These are phyloP conservation scores for Ceratobasidium sp. DNA, from an alignment of 1,284 basidiomycete genomes.

Conservation along the genomic window DNA sequence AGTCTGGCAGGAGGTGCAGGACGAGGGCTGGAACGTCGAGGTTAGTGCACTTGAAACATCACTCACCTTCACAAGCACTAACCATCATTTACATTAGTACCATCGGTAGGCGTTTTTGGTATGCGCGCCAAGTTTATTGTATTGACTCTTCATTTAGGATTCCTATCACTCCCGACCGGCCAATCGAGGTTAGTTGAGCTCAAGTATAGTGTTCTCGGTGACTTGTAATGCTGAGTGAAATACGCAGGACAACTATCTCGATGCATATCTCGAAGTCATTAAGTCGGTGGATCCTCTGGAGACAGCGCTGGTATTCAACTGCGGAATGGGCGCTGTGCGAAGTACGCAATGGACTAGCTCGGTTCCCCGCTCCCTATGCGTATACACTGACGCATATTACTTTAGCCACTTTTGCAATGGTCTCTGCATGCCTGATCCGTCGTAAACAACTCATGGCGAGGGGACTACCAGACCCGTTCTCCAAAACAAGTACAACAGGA, in stretches of 20 bases:
- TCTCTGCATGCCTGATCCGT: slow-evolving; percentile 88
- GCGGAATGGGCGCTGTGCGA: slow-evolving; percentile 96
- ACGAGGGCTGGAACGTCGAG: slow-evolving; percentile 90
- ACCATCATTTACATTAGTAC: slow-evolving; percentile 59
- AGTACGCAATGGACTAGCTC: slow-evolving; percentile 54
- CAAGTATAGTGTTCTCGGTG: background rate
- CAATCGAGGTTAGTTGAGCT: slow-evolving; percentile 71
- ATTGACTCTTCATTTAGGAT: slow-evolving; percentile 65
- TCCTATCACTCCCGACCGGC: slow-evolving; percentile 90
- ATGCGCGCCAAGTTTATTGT: background rate
- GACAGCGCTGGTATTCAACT: slow-evolving; percentile 93
- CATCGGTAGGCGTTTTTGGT: slow-evolving; percentile 61
- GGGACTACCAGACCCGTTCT: slow-evolving; percentile 81
- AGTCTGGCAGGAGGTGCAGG: slow-evolving; percentile 82
- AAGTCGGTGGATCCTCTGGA: slow-evolving; percentile 81
- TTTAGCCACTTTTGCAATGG: slow-evolving; percentile 92
- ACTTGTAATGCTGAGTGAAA: slow-evolving; percentile 30
- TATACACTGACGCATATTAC: background rate
- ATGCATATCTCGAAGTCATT: slow-evolving; percentile 89
- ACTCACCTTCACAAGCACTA: background rate
- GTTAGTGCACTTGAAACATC: slow-evolving; percentile 57
- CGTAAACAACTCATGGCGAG: slow-evolving; percentile 84
- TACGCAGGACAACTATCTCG: slow-evolving; percentile 87
- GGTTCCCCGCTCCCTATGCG: background rate
- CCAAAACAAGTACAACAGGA: slow-evolving; percentile 67